These are phyloP conservation scores for Epichloe brachyelytri DNA, from an alignment of 2,329 filamentous ascomycete species.

Conservation along the genomic window DNA sequence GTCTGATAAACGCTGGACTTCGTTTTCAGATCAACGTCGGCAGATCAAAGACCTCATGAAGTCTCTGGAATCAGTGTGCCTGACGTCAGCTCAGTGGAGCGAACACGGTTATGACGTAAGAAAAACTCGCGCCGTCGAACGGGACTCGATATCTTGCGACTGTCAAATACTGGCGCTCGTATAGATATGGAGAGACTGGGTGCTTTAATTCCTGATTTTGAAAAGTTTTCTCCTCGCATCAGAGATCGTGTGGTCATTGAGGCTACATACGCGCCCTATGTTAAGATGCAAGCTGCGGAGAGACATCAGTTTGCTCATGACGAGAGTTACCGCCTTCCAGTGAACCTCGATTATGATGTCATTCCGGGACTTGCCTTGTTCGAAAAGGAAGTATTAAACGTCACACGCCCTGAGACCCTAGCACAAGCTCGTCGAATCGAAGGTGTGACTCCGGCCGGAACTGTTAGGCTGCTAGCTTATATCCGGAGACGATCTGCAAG, in stretches of 20 bases:
- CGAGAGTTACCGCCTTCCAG: slow-evolving; percentile 59
- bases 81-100: slow-evolving; percentile 54
- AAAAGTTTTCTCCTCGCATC: slow-evolving; percentile 43
- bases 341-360: slow-evolving; percentile 60
- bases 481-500: slow-evolving; percentile 28
- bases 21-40: slow-evolving; percentile 50
- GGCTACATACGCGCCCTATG: slow-evolving; percentile 76
- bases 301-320: slow-evolving; percentile 60
- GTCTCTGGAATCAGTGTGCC: slow-evolving; percentile 43
- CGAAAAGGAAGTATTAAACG: slow-evolving; percentile 58
- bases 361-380: slow-evolving; percentile 67
- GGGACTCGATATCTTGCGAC: slow-evolving; percentile 67
- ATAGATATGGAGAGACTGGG: slow-evolving; percentile 40
- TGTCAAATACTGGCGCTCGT: slow-evolving; percentile 39
- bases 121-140: slow-evolving; percentile 52
- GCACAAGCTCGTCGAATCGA: slow-evolving; percentile 83
- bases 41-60: slow-evolving; percentile 55
- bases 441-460: slow-evolving; percentile 54
- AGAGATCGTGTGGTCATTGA: slow-evolving; percentile 65
- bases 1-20: slow-evolving; percentile 62
- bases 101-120: slow-evolving; percentile 56
- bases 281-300: slow-evolving; percentile 55
- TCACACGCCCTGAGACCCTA: slow-evolving; percentile 67
- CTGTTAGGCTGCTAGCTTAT: slow-evolving; percentile 47
- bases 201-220: slow-evolving; percentile 42